Conservation (phyloP, 768 basidiomycete species). For the Russula compacta region DNA sequence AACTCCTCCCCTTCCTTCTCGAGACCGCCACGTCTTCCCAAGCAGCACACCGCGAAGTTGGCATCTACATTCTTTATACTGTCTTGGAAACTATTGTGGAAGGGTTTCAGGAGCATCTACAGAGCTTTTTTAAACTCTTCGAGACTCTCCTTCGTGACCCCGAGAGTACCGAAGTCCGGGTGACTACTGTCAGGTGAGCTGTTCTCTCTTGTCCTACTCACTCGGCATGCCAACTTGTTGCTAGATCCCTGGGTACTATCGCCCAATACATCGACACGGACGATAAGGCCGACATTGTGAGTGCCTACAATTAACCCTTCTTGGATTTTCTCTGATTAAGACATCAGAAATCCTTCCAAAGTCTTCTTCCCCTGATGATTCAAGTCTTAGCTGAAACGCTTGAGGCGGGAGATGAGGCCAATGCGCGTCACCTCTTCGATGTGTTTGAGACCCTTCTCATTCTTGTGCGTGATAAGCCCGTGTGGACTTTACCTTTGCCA, state of each 20-base stretch:
- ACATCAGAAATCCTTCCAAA: conserved; percentile 74
- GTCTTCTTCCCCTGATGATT: conserved; percentile 79
- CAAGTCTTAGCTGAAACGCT: conserved; percentile 80
- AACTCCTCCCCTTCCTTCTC: conserved; percentile 82
- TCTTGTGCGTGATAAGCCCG: conserved; percentile 42
- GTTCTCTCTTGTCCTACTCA: background rate
- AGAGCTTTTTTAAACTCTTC: conserved; percentile 74
- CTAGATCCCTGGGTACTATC: conserved; percentile 79
- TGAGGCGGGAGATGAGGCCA: conserved; percentile 66
- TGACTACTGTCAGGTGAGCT: conserved; percentile 74
- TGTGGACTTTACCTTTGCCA: background rate
- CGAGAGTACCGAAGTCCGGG: conserved; percentile 81
- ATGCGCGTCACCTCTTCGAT: conserved; percentile 86
- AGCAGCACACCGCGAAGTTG: conserved; percentile 81
- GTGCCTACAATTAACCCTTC: conserved; percentile 25
- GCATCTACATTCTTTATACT: conserved; percentile 81
- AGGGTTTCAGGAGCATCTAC: conserved; percentile 70
- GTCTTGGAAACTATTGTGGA: conserved; percentile 89
- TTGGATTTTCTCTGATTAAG: background rate
- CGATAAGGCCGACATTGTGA: conserved; percentile 79
- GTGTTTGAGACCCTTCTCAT: conserved; percentile 94
- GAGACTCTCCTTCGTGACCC: conserved; percentile 63
- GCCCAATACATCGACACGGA: conserved; percentile 87
- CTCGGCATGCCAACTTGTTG: background rate
- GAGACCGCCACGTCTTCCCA: conserved; percentile 60